These are phyloP conservation scores for Cupressus sempervirens DNA, from an alignment of 75 land plant genomes.

Conservation along the genomic window DNA sequence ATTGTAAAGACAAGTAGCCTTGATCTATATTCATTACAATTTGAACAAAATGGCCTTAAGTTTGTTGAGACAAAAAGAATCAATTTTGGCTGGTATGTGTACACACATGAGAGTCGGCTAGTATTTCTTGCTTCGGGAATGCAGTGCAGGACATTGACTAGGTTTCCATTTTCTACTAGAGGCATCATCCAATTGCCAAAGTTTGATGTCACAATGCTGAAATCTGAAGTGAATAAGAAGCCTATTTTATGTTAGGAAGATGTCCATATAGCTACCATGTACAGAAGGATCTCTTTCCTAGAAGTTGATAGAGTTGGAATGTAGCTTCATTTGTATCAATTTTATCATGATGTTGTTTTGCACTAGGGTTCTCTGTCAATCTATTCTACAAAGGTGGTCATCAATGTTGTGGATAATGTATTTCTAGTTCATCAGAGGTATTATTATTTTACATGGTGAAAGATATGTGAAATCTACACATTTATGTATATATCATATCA, in stretches of 20 bases:
- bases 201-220: slow-evolving; percentile 85
- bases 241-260: slow-evolving; percentile 81
- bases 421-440: slow-evolving; percentile 93
- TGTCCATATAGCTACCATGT: slow-evolving; percentile 93
- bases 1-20: slow-evolving; percentile 62
- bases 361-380: slow-evolving; percentile 92
- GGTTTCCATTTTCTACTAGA: slow-evolving; percentile 94
- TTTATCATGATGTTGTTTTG: slow-evolving; percentile 97
- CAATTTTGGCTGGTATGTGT: slow-evolving; percentile 83
- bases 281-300: slow-evolving; percentile 94
- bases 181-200: slow-evolving; percentile 87
- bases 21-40: slow-evolving; percentile 62
- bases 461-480: no score
- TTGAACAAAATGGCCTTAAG: slow-evolving; percentile 47
- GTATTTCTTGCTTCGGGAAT: slow-evolving; percentile 94
- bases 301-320: slow-evolving; percentile 81
- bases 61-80: slow-evolving; percentile 70
- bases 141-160: slow-evolving; percentile 81
- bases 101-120: slow-evolving; percentile 95
- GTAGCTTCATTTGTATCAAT: slow-evolving; percentile 74
- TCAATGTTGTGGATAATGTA: slow-evolving; percentile 87
- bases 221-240: slow-evolving; percentile 74
- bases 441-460: no score
- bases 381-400: slow-evolving; percentile 71
- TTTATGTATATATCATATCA: no score